These are phyloP conservation scores for Thermoascus crustaceus DNA, from an alignment of 2,329 filamentous ascomycete species.

Conservation along the genomic window DNA sequence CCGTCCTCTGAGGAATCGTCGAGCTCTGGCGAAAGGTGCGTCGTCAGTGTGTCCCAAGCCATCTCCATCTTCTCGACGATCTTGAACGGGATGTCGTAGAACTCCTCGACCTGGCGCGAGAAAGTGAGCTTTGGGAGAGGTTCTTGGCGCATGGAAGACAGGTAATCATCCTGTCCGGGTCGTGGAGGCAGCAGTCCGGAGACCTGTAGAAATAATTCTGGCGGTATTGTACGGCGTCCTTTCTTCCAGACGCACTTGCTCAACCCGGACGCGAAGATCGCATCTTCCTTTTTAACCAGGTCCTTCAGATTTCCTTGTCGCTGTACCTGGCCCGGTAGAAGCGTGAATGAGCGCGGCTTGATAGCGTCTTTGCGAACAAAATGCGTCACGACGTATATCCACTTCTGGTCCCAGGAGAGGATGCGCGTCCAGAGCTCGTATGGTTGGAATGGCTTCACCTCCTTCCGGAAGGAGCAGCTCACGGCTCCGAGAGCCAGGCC, in stretches of 20 bases:
- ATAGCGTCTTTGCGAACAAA: conserved; percentile 15
- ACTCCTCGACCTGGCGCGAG: conserved; percentile 9
- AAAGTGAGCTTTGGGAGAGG: conserved; percentile 9
- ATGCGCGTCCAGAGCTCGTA: conserved; percentile 20
- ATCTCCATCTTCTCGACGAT: conserved; percentile 8
- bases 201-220: conserved; percentile 25
- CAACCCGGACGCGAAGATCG: conserved; percentile 10
- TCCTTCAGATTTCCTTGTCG: conserved; percentile 9
- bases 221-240: conserved; percentile 17
- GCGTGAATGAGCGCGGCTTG: conserved; percentile 8
- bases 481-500: conserved; percentile 14
- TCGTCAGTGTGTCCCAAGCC: conserved; percentile 6
- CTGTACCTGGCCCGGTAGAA: conserved; percentile 5
- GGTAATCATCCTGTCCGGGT: conserved; percentile 9
- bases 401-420: conserved; percentile 23
- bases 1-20: conserved; percentile 6
- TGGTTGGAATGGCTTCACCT: conserved; percentile 16
- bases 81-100: conserved; percentile 11
- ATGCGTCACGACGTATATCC: conserved; percentile 23
- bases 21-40: conserved; percentile 2
- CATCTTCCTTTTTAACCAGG: conserved; percentile 10
- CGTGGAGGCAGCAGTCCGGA: conserved; percentile 11
- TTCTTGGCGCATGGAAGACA: conserved; percentile 6
- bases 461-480: conserved; percentile 14
- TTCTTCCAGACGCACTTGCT: conserved; percentile 13